Conservation (phyloP, 1,139 yeast species). For the Scheffersomyces segobiensis region DNA sequence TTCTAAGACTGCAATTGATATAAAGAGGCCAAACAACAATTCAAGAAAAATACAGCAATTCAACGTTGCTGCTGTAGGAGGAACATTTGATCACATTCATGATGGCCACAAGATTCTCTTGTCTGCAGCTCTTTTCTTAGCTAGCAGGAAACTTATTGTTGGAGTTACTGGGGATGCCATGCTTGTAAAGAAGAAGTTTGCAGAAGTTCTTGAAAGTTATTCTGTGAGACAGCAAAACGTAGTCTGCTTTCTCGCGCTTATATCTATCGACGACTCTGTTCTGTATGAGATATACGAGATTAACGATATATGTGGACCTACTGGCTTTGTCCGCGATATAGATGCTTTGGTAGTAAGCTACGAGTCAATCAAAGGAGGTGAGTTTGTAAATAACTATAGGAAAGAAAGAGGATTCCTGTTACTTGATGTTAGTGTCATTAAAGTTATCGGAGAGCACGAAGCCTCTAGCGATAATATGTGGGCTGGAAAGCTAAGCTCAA, state of each 20-base stretch:
- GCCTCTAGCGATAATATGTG: conserved; percentile 45
- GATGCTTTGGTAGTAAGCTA: conserved; percentile 79
- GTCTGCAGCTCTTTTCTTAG: conserved; percentile 68
- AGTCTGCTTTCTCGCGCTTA: conserved; percentile 41
- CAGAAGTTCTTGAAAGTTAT: conserved; percentile 63
- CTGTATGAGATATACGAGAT: conserved; percentile 52
- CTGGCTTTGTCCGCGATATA: conserved; percentile 73
- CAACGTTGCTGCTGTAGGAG: conserved; percentile 69
- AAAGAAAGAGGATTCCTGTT: conserved; percentile 51
- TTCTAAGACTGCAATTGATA: not conserved
- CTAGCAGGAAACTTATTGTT: conserved; percentile 57
- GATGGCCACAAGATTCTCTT: conserved; percentile 91
- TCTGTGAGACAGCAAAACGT: conserved; percentile 51
- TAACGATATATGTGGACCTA: conserved; percentile 91
- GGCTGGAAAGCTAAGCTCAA: conserved; percentile 82
- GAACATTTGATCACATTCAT: conserved; percentile 95
- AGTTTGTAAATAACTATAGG: conserved; percentile 66
- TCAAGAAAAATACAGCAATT: not conserved
- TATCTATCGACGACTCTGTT: conserved; percentile 22
- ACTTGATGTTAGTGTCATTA: conserved; percentile 60
- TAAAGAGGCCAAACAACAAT: not conserved
- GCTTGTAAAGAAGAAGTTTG: conserved; percentile 71
- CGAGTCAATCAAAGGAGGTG: conserved; percentile 80
- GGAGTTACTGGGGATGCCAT: conserved; percentile 86
- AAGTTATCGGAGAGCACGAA: conserved; percentile 63